Evolutionary conservation across 2,329 filamentous ascomycete species (phyloP).

Genomic region (Colletotrichum tamarilloi): DNA sequence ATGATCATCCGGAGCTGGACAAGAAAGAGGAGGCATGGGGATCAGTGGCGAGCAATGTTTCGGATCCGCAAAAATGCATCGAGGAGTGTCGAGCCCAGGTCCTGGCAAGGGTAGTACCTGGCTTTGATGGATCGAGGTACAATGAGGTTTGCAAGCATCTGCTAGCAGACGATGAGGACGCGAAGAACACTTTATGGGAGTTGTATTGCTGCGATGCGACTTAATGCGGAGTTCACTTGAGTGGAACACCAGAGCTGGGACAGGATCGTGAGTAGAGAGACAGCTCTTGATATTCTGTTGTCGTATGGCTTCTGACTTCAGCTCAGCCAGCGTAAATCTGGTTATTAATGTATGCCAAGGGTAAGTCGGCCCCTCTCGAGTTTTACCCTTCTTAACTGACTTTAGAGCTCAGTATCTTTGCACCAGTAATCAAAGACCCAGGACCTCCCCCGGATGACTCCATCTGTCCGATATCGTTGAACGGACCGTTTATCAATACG

Average conservation of each 20-base stretch:
- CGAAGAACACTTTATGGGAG: slow-evolving; percentile 50
- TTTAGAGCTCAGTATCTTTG: slow-evolving; percentile 41
- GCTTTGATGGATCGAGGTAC: slow-evolving; percentile 44
- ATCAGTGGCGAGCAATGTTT: slow-evolving; percentile 42
- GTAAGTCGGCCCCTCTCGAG: slow-evolving; percentile 47
- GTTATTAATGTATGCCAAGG: slow-evolving; percentile 63
- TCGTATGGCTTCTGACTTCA: slow-evolving; percentile 36
- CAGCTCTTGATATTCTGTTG: slow-evolving; percentile 2
- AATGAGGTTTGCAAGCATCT: slow-evolving; percentile 45
- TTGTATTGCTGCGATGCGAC: slow-evolving; percentile 65
- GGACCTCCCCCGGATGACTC: slow-evolving; percentile 47
- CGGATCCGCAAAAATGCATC: slow-evolving; percentile 49
- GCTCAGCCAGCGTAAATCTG: slow-evolving; percentile 60
- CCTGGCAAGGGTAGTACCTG: slow-evolving; percentile 42
- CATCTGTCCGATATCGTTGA: slow-evolving; percentile 39
- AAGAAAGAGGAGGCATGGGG: slow-evolving; percentile 40
- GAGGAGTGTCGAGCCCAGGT: slow-evolving; percentile 47
- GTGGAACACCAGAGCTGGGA: slow-evolving; percentile 37
- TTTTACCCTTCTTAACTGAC: slow-evolving; percentile 15
- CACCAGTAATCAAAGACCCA: slow-evolving; percentile 45
- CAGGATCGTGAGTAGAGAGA: slow-evolving; percentile 58
- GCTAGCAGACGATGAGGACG: slow-evolving; percentile 41
- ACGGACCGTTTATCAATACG: neutral
- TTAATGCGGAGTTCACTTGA: slow-evolving; percentile 59
- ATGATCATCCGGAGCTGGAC: neutral